Evolutionary conservation across 768 basidiomycete genomes (phyloP).

Genomic region (Kwoniella dejecticola): DNA sequence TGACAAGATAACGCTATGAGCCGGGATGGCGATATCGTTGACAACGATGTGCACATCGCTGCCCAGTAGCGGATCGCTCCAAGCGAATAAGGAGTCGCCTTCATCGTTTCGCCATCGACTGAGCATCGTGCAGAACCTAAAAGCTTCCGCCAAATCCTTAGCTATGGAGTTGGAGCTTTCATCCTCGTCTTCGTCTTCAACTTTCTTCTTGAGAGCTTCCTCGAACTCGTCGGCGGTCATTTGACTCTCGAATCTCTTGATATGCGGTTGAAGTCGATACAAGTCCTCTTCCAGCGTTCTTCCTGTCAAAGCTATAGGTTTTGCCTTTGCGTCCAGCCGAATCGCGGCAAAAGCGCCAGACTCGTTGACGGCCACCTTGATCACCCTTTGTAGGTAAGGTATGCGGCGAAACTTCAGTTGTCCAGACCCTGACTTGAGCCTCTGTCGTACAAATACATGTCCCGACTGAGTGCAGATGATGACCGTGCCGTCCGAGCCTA

Average conservation of each 20-base stretch:
- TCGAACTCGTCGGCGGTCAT: conserved; percentile 45
- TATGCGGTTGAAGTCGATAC: conserved; percentile 68
- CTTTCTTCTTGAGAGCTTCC: conserved; percentile 23
- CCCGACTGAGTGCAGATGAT: conserved; percentile 93
- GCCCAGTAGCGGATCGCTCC: conserved; percentile 59
- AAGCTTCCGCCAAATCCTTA: conserved; percentile 47
- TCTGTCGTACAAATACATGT: conserved; percentile 82
- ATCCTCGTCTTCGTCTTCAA: conserved; percentile 58
- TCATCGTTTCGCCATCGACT: conserved; percentile 45
- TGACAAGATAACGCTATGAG: conserved; percentile 37
- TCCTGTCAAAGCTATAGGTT: conserved; percentile 63
- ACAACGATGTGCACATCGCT: conserved; percentile 67
- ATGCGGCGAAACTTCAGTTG: conserved; percentile 73
- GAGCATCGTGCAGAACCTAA: conserved; percentile 46
- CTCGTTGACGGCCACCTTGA: conserved; percentile 78
- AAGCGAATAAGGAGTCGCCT: conserved; percentile 43
- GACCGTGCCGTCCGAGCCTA: conserved; percentile 82
- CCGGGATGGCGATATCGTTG: conserved; percentile 55
- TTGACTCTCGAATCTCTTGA: conserved; percentile 39
- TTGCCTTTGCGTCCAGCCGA: conserved; percentile 68
- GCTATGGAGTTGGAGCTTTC: conserved; percentile 55
- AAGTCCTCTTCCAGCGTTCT: conserved; percentile 68
- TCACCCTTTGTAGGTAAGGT: conserved; percentile 79
- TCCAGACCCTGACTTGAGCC: conserved; percentile 58
- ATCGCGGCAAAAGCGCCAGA: conserved; percentile 88